A percentile compares a stretch with the other conserved stretches of the same genome.
Conservation (phyloP, 129 eudicot species). For the Flaveria trinervia region DNA sequence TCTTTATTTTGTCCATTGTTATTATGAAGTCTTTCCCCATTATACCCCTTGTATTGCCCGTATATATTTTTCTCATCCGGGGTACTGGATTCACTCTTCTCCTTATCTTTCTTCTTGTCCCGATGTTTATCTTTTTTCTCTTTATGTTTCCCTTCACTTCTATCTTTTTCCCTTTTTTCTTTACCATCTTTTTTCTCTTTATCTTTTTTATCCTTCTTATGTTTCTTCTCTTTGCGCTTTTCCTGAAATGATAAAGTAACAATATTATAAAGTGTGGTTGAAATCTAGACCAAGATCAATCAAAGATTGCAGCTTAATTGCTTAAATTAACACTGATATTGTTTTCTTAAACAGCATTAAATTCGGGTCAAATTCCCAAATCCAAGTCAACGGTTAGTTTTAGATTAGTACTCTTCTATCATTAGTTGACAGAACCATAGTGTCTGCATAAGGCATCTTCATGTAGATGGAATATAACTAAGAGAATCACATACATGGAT, state of each 20-base stretch:
- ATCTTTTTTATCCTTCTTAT: slow-evolving; percentile 68
- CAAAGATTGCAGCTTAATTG: too few species aligned
- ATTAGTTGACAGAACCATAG: too few species aligned
- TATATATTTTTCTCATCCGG: slow-evolving; percentile 37
- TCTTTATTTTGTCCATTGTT: slow-evolving; percentile 39
- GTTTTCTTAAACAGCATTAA: too few species aligned
- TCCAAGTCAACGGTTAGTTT: too few species aligned
- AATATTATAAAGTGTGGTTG: background rate
- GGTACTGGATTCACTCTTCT: slow-evolving; percentile 45
- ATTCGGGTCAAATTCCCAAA: too few species aligned
- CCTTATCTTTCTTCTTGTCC: slow-evolving; percentile 66
- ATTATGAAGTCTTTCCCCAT: slow-evolving; percentile 42
- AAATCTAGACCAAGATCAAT: too few species aligned
- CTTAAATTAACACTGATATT: too few species aligned
- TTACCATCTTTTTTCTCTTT: slow-evolving; percentile 65
- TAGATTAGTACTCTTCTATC: too few species aligned
- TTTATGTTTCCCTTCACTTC: slow-evolving; percentile 55
- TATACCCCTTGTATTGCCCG: slow-evolving; percentile 33
- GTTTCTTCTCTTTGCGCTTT: slow-evolving; percentile 67
- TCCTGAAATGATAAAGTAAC: slow-evolving; percentile 42
- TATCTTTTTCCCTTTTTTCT: slow-evolving; percentile 54
- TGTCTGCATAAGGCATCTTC: too few species aligned
- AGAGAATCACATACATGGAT: background rate
- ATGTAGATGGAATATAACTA: background rate
- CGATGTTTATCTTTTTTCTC: slow-evolving; percentile 69